Evolutionary conservation across 1,139 yeast species (phyloP), one percentile per base, ranked within the genome.

Genomic region (Hansenula lynferdii): DNA sequence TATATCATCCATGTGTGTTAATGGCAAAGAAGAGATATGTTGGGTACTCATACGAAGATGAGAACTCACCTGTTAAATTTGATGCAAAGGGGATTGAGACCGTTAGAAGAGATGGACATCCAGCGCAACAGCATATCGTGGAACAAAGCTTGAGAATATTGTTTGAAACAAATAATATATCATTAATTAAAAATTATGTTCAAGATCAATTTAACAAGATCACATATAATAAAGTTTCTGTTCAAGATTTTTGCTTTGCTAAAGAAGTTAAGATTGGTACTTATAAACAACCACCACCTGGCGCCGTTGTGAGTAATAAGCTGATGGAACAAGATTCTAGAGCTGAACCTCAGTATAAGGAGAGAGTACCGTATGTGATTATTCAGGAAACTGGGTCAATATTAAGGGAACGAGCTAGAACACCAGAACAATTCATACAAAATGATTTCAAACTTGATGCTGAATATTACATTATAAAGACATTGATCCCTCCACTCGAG

Each of bases 21-120:
- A 64, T 89, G 31, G 84, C 95, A 21, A 92, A 92, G 58, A 92
- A 92, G 54, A 61, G 98, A 35, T 92, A 92, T 56, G 96, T 89
- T 18, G 98, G 98, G 0, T 78, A 78, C 54, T 72, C 85, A 40
- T 90, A 72, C 58, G 96, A 85, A 48, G 56, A 60, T 25, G 72
- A 67, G 29, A 62, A 61, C 15, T 49, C 39, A 5, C 61, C 48
- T 8, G 87, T 96, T 0, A 71, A 62, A 23, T 90, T 92, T 58
- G 97, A 92, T 64, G 97, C 98, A 3, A 92, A 92, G 52, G 98
- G 98, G 1, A 89, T 87, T 15, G 98, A 92, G 58, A 92, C 97
- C 0, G 85, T 92, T 0, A 61, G 98, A 44, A 67, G 98, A 48
- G 98, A 92, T 60, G 97, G 97, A 0, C 84, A 90, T 15, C 95